Base-by-base conservation (phyloP, 352 stramenopile genomes). In the Pythium dissotocum region DNA sequence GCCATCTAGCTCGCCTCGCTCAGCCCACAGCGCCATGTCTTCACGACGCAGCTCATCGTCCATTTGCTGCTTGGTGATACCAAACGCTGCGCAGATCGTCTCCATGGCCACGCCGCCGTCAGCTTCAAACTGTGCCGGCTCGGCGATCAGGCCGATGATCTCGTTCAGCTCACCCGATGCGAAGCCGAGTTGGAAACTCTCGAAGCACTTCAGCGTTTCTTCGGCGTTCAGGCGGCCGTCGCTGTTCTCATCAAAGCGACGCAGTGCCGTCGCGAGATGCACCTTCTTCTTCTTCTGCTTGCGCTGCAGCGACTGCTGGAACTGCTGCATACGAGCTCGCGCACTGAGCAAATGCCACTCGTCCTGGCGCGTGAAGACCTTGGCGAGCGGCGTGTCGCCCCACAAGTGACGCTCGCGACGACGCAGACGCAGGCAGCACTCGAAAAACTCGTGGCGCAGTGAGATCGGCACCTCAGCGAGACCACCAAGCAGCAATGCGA, bases 341-440 rank as follows among this genome's bases (percentile, higher is more conserved):
- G 84, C 88, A 46, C 77, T 85, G 7, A 96, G 73, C 69, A 95
- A 74, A 61, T 99, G 97, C 82, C 98, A 99, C 77, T 99, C 97
- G 76, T 98, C 97, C 33, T 97, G 86, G 33, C 91, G 93, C 26
- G 95, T 98, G 51, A 99, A 99, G 2, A 99, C 88, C 72, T 99
- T 99, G 6, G 97, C 97, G 14, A 99, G 78, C 8, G 97, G 93
- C 21, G 96, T 98, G 59, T 98, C 96, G 42, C 95, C 93, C 71
- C 94, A 98, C 68, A 98, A 72, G 49, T 97, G 94, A 38, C 98
- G 97, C 72, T 99, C 98, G 33, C 98, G 89, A 18, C 97, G 88
- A 16, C 97, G 90, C 86, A 99, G 62, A 51, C 97, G 78, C 78
- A 97, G 65, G 6, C 79, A 83, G 55, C 83, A 84, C 65, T 88